phyloP scores from a whole-genome alignment of 1,139 yeast species.

The Ashbya aceris region DNA sequence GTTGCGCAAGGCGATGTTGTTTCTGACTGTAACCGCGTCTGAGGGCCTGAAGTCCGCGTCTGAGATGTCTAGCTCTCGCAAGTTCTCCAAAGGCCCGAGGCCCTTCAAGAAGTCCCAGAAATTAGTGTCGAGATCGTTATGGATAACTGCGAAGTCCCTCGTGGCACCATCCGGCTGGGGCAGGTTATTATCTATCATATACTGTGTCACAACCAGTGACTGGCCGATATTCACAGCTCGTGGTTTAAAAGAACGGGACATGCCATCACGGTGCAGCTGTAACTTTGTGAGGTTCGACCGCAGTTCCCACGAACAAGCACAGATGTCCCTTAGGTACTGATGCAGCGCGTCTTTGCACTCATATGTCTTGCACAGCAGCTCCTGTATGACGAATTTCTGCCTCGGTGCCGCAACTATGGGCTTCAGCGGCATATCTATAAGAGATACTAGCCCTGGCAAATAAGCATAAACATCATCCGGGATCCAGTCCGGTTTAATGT shows the following conservation, averaged over 20 bases:
- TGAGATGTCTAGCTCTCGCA: conserved; percentile 6
- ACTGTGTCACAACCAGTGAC: conserved; percentile 9
- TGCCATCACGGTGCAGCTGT: conserved; percentile 7
- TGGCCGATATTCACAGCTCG: conserved; percentile 6
- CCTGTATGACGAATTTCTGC: background rate
- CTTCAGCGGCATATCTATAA: conserved; percentile 1
- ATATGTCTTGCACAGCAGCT: background rate
- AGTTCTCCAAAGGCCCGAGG: background rate
- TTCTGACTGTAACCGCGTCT: conserved; percentile 5
- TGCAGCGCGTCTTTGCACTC: background rate
- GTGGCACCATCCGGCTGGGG: conserved; percentile 7
- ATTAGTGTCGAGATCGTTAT: conserved; percentile 4
- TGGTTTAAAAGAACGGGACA: background rate
- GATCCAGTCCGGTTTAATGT: background rate
- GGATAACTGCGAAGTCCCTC: conserved; percentile 5
- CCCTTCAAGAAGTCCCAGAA: conserved; percentile 10
- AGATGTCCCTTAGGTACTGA: background rate
- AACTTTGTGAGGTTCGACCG: conserved; percentile 7
- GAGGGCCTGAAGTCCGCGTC: conserved; percentile 6
- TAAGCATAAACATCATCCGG: background rate
- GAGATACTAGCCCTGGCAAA: background rate
- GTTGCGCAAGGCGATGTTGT: conserved; percentile 3
- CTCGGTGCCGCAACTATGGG: background rate
- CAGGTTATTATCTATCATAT: conserved; percentile 10
- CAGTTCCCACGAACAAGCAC: conserved; percentile 5